Base-by-base conservation (phyloP, 495 filamentous ascomycete genomes). In the Hypoxylon fuscum region DNA sequence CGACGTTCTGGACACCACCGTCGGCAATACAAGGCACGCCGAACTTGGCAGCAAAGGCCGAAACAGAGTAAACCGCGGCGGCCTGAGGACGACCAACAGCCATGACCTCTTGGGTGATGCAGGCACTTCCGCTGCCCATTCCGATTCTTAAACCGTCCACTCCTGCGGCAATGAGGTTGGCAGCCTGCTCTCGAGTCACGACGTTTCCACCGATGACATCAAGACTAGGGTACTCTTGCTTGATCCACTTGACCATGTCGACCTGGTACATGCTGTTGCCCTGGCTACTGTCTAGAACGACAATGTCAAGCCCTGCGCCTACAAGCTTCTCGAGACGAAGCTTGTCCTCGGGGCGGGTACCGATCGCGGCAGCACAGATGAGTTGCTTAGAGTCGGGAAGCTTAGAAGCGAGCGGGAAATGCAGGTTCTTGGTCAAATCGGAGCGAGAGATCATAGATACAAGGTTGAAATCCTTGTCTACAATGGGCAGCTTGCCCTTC, bases 101-200 rank as follows among this genome's bases (percentile, higher is more conserved):
- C 95, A 99, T 99, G 70, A 99, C 95, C 79, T 99, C 95, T 79
- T 99, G 95, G 42, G 95, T 99, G 70, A 99, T 99, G 79, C 95
- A 99, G 70, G 95, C 95, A 66, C 90, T 95, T 69, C 95, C 95
- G 72, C 90, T 94, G 67, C 95, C 95, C 95, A 99, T 99, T 74
- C 95, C 95, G 76, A 99, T 99, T 70, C 95, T 90, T 63, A 99
- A 88, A 65, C 93, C 95, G 76, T 99, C 95, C 56, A 89, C 93
- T 70, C 95, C 95, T 45, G 95, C 95, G 50, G 91, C 92, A 70
- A 99, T 97, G 59, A 99, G 77, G 59, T 83, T 74, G 29, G 95
- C 95, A 64, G 95, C 95, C 79, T 99, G 95, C 64, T 96, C 93
- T 23, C 92, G 84, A 23, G 95, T 97, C 59, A 99, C 95, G 44